A percentile compares a stretch with the other conserved stretches of the same genome.
Conservation (phyloP, 768 basidiomycete genomes). For the Rhodotorula paludigena region DNA sequence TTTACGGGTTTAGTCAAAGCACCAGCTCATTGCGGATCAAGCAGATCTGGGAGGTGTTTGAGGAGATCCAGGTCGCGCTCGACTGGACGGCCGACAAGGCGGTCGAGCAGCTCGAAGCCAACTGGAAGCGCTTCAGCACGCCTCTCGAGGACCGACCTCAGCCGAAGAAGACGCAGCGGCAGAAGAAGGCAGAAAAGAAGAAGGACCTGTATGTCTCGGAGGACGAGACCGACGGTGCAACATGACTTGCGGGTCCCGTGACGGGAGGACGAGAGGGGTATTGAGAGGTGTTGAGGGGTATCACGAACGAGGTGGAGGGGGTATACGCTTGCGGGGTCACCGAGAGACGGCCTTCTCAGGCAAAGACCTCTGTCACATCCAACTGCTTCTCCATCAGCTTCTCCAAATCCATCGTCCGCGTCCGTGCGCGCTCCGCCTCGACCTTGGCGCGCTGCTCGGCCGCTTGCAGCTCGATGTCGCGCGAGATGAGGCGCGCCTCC, state of each 20-base stretch:
- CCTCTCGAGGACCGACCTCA: constrained; percentile 3
- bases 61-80: constrained; percentile 64
- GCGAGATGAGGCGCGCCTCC: constrained; percentile 26
- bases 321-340: neutral
- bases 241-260: neutral
- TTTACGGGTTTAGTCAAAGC: neutral
- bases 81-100: constrained; percentile 51
- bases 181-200: constrained; percentile 5
- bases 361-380: neutral
- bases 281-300: neutral
- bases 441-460: constrained; percentile 25
- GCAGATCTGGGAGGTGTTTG: constrained; percentile 67
- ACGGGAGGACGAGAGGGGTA: neutral
- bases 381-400: neutral
- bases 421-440: neutral
- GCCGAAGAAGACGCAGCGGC: constrained; percentile 1
- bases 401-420: constrained; percentile 6
- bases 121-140: constrained; percentile 55
- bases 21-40: neutral
- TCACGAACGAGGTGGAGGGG: neutral
- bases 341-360: neutral
- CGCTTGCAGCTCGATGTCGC: constrained; percentile 23
- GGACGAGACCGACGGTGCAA: no score
- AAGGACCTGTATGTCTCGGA: constrained; percentile 25
- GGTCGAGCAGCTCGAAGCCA: constrained; percentile 56